phyloP scores from a whole-genome alignment of 257 asterid genomes.

The Cordia subcordata region DNA sequence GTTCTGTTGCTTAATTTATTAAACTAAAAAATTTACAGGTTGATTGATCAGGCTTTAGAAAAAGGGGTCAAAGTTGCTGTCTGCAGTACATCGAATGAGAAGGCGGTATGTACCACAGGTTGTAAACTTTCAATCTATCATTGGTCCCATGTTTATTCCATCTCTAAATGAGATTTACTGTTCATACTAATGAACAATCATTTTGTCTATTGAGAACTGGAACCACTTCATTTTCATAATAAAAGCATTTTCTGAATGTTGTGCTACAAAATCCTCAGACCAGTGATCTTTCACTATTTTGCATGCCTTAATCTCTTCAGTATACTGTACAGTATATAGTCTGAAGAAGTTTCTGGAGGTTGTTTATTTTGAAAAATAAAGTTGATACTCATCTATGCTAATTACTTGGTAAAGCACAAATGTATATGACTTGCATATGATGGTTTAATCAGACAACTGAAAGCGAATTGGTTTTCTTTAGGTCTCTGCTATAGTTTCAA shows the following conservation, averaged over 20 bases:
- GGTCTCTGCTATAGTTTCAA: conserved; percentile 96
- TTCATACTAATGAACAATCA: background rate
- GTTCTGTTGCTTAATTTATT: background rate
- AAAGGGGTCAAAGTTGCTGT: conserved; percentile 85
- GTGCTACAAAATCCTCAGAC: no score
- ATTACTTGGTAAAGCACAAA: background rate
- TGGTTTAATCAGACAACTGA: background rate
- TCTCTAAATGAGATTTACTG: background rate
- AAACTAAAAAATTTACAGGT: conserved; percentile 45
- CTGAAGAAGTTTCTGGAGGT: background rate
- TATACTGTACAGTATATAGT: background rate
- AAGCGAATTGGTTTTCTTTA: conserved; percentile 20
- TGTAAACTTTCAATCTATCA: conserved; percentile 25
- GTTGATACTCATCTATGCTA: no score
- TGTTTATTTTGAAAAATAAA: background rate
- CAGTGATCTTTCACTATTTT: no score
- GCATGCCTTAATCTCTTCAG: background rate
- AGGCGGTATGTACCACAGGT: conserved; percentile 94
- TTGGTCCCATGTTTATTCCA: background rate
- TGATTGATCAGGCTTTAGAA: conserved; percentile 82
- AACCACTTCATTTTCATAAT: no score
- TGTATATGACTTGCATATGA: background rate
- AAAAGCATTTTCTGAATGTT: no score
- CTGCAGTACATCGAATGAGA: conserved; percentile 98
- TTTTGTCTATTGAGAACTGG: no score